phyloP scores from a whole-genome alignment of 1,284 basidiomycete species.

The Coniferiporia weirii region DNA sequence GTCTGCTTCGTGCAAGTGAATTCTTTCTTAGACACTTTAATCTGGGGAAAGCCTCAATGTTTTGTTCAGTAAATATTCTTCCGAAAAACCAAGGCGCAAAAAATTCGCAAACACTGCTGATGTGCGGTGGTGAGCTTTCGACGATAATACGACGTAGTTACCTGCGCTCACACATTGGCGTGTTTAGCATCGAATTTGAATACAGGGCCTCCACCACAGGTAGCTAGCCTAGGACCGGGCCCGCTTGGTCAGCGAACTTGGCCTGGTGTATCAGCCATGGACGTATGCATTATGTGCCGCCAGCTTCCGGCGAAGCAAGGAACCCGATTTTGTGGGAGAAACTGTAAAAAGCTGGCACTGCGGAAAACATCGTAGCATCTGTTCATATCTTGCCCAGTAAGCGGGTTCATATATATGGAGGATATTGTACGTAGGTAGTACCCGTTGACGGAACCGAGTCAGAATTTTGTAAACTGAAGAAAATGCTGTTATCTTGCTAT shows the following conservation, averaged over 20 bases:
- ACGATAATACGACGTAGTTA: background rate
- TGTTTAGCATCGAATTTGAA: background rate
- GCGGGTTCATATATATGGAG: background rate
- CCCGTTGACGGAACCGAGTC: too few relatives aligned
- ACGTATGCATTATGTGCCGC: constrained; percentile 3
- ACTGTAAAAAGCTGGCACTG: background rate
- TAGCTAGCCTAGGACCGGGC: background rate
- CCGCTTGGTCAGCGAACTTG: background rate
- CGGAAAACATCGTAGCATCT: background rate
- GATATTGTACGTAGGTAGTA: background rate
- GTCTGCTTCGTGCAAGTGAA: constrained; percentile 2
- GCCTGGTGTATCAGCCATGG: background rate
- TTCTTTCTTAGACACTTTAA: background rate
- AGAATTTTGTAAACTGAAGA: too few relatives aligned
- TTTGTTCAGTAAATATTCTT: background rate
- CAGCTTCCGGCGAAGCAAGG: background rate
- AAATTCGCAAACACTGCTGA: background rate
- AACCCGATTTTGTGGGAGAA: background rate
- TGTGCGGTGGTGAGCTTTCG: background rate
- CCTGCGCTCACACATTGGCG: background rate
- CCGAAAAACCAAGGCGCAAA: background rate
- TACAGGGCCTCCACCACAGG: background rate
- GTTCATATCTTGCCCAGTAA: background rate
- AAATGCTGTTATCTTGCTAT: too few relatives aligned
- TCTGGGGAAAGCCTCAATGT: background rate